phyloP scores from a whole-genome alignment of 768 basidiomycete genomes.

The Serpula lacrymans region DNA sequence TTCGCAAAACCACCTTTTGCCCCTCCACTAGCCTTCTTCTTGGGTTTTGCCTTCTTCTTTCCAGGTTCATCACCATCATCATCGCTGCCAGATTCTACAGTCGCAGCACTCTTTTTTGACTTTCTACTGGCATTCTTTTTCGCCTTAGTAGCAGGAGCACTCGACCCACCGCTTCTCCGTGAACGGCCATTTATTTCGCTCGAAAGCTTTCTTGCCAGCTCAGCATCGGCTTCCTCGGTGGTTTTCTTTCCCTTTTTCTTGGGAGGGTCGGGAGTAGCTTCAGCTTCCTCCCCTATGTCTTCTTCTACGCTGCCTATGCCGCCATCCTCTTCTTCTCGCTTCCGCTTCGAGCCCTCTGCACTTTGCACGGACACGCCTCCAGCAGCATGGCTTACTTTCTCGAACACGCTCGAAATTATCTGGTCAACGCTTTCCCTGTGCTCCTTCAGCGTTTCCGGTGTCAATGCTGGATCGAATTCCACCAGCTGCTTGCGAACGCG shows the following conservation, averaged over 20 bases:
- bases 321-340: slow-evolving; percentile 26
- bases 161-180: slow-evolving; percentile 41
- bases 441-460: slow-evolving; percentile 58
- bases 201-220: slow-evolving; percentile 68
- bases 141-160: slow-evolving; percentile 33
- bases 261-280: slow-evolving; percentile 5
- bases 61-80: slow-evolving; percentile 46
- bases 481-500: slow-evolving; percentile 76
- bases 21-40: slow-evolving; percentile 48
- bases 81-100: slow-evolving; percentile 46
- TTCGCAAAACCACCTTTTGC: slow-evolving; percentile 78
- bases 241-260: slow-evolving; percentile 49
- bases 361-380: slow-evolving; percentile 20
- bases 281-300: slow-evolving; percentile 16
- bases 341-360: slow-evolving; percentile 23
- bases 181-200: slow-evolving; percentile 65
- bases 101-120: slow-evolving; percentile 53
- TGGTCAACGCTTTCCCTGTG: slow-evolving; percentile 67
- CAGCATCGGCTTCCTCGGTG: slow-evolving; percentile 61
- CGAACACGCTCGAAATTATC: slow-evolving; percentile 65
- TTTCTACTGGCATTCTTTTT: slow-evolving; percentile 41
- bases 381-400: slow-evolving; percentile 42
- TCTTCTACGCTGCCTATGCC: slow-evolving; percentile 15
- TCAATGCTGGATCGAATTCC: slow-evolving; percentile 50
- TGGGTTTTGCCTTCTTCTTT: slow-evolving; percentile 35